Conservation (phyloP, 1,139 yeast genomes). For the Candida smagusa region DNA sequence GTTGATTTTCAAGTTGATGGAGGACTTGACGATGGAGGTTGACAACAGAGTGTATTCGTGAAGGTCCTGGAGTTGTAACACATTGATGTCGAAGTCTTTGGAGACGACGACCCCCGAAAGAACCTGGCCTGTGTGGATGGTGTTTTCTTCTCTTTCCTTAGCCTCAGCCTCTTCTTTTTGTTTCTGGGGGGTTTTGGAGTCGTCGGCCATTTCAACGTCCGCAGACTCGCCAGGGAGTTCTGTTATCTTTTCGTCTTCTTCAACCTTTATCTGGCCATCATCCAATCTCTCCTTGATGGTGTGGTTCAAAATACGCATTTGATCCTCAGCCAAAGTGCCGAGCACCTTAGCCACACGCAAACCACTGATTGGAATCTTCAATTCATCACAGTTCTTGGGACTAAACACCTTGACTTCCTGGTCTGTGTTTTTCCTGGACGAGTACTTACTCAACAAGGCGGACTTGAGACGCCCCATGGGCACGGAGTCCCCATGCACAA, state of each 20-base stretch:
- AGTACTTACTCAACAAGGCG: constrained; percentile 83
- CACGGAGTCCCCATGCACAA: constrained; percentile 97
- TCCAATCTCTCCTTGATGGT: constrained; percentile 24
- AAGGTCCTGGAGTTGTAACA: constrained; percentile 80
- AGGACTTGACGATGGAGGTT: constrained; percentile 80
- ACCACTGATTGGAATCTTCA: constrained; percentile 76
- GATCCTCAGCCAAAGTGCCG: constrained; percentile 67
- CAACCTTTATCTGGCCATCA: constrained; percentile 17
- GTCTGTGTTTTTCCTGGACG: constrained; percentile 78
- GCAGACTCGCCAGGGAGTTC: constrained; percentile 6
- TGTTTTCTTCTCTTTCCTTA: constrained; percentile 5
- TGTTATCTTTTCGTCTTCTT: constrained; percentile 5
- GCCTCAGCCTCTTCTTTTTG: constrained; percentile 7
- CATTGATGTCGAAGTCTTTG: constrained; percentile 81
- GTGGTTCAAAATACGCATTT: constrained; percentile 30
- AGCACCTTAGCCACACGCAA: constrained; percentile 81
- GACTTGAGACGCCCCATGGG: constrained; percentile 97
- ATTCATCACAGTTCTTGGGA: constrained; percentile 86
- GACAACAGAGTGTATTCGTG: constrained; percentile 87
- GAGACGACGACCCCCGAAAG: constrained; percentile 90
- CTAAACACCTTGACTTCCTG: constrained; percentile 90
- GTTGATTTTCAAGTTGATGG: constrained; percentile 72
- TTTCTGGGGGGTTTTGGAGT: neutral
- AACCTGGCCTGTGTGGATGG: constrained; percentile 36
- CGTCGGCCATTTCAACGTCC: constrained; percentile 4